Percentiles rank a stretch among this genome's conserved stretches.
Evolutionary conservation across 2,329 filamentous ascomycete genomes (phyloP).

Genomic region (Diaporthe destruens): DNA sequence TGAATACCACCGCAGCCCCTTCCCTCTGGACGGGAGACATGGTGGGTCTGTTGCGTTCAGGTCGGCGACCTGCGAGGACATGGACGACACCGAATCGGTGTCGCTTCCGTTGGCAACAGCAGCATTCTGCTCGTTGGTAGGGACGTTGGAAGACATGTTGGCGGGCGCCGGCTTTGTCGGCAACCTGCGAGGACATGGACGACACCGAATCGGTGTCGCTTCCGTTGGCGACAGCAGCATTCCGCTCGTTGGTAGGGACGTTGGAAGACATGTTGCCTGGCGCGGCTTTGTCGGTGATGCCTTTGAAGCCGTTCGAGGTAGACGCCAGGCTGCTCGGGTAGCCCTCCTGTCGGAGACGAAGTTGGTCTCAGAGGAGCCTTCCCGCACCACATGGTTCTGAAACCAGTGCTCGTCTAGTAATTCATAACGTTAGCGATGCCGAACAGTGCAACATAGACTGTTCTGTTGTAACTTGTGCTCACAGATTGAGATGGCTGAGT

Average conservation of each 20-base stretch:
- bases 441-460: no score
- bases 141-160: conserved; percentile 10
- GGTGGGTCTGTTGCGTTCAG: not conserved
- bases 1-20: not conserved
- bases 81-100: conserved; percentile 6
- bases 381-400: no score
- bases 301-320: not conserved
- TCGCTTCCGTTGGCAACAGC: not conserved
- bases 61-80: not conserved
- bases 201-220: conserved; percentile 17
- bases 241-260: not conserved
- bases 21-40: not conserved
- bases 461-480: no score
- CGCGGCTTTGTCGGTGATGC: not conserved
- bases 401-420: no score
- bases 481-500: no score
- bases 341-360: not conserved
- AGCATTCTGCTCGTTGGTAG: conserved; percentile 1
- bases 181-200: not conserved
- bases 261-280: conserved; percentile 26
- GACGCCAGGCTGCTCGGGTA: not conserved
- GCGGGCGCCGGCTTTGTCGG: no score
- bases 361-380: not conserved
- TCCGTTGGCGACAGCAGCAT: not conserved
- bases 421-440: no score